A percentile compares a stretch with the other conserved stretches of the same genome.
Evolutionary conservation across 108 stramenopile species (phyloP).

Genomic region (Licmophora abbreviata): DNA sequence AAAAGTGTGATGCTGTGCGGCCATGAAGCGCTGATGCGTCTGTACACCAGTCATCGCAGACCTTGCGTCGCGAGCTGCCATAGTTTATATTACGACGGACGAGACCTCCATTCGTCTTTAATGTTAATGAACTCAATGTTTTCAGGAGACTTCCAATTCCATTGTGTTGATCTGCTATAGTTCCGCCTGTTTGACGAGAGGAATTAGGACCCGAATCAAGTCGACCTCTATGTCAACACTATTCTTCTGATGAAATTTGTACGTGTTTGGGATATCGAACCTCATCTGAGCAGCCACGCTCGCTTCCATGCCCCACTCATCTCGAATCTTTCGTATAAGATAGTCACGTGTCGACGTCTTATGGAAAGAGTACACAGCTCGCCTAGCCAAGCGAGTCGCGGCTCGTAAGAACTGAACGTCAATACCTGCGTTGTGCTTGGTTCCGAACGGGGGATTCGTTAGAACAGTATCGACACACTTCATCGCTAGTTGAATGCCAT

Average conservation of each 20-base stretch:
- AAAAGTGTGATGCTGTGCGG: too few species aligned
- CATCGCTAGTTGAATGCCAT: constrained; percentile 58
- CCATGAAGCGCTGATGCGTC: background rate
- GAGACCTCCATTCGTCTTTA: too few species aligned
- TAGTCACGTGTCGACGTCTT: constrained; percentile 87
- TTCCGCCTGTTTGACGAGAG: too few species aligned
- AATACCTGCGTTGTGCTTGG: constrained; percentile 85
- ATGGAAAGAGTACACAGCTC: constrained; percentile 92
- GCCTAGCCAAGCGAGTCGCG: constrained; percentile 54
- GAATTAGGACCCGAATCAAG: constrained; percentile 81
- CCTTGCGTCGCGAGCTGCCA: background rate
- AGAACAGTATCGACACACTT: constrained; percentile 73
- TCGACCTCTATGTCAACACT: constrained; percentile 90
- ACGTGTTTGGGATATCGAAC: constrained; percentile 90
- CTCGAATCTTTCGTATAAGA: constrained; percentile 42
- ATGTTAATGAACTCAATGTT: too few species aligned
- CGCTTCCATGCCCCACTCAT: constrained; percentile 62
- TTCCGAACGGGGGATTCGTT: constrained; percentile 88
- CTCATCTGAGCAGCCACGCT: constrained; percentile 89
- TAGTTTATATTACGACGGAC: too few species aligned
- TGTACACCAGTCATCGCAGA: background rate
- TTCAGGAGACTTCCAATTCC: too few species aligned
- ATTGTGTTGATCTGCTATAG: too few species aligned
- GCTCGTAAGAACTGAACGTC: constrained; percentile 71
- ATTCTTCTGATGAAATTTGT: constrained; percentile 86